These are phyloP conservation scores for Colletotrichum sansevieriae DNA, from an alignment of 2,329 filamentous ascomycete genomes.

Conservation along the genomic window DNA sequence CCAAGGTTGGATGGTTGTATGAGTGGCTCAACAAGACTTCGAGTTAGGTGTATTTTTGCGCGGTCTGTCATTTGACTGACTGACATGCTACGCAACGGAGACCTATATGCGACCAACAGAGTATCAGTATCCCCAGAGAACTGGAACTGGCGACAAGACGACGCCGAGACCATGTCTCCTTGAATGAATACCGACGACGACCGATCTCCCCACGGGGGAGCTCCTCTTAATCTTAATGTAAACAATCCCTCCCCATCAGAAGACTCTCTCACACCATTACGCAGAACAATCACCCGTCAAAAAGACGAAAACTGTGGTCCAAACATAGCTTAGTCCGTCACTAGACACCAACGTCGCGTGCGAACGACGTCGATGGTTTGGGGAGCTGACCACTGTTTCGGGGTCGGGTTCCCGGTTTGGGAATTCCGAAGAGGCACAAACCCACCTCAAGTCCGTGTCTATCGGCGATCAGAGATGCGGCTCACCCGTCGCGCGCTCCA, in stretches of 20 bases:
- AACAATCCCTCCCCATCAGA: too few relatives aligned
- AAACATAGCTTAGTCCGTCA: neutral
- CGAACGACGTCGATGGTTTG: neutral
- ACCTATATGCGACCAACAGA: too few relatives aligned
- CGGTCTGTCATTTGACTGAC: too few relatives aligned
- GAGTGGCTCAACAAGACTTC: neutral
- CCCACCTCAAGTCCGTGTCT: conserved; percentile 1
- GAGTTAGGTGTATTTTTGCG: too few relatives aligned
- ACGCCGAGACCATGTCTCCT: neutral
- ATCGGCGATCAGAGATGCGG: conserved; percentile 24
- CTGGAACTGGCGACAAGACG: neutral
- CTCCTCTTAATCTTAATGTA: neutral
- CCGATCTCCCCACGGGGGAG: conserved; percentile 3
- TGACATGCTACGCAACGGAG: too few relatives aligned
- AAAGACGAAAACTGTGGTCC: neutral
- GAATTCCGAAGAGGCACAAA: conserved; percentile 9
- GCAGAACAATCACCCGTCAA: neutral
- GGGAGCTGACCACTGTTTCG: too few relatives aligned
- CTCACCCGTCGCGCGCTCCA: conserved; percentile 25
- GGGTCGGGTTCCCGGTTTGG: neutral
- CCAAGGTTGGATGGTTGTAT: neutral
- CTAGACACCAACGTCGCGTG: neutral
- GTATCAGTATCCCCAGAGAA: too few relatives aligned
- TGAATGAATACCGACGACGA: neutral
- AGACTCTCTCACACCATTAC: neutral